These are phyloP conservation scores for Lodderomyces jiufengensis DNA, from an alignment of 1,139 yeast genomes.

Conservation along the genomic window DNA sequence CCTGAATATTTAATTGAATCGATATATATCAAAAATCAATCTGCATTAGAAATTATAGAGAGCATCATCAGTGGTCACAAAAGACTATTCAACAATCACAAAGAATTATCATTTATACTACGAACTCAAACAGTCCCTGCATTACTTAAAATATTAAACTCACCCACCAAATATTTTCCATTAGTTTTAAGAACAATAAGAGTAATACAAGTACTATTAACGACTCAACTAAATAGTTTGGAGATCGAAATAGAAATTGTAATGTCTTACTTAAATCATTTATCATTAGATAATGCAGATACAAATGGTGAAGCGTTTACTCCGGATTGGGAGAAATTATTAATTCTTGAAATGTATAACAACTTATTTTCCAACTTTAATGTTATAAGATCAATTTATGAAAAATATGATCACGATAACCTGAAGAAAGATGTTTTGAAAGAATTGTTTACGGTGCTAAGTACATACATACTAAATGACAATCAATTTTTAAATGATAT, in stretches of 20 bases:
- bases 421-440: slow-evolving; percentile 57
- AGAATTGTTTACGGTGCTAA: slow-evolving; percentile 53
- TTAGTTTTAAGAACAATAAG: slow-evolving; percentile 72
- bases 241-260: slow-evolving; percentile 80
- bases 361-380: slow-evolving; percentile 56
- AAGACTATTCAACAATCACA: slow-evolving; percentile 51
- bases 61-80: slow-evolving; percentile 58
- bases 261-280: slow-evolving; percentile 68
- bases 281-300: slow-evolving; percentile 33
- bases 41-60: slow-evolving; percentile 79
- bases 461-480: slow-evolving; percentile 26
- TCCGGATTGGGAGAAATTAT: slow-evolving; percentile 62
- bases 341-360: slow-evolving; percentile 70
- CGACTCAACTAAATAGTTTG: slow-evolving; percentile 56
- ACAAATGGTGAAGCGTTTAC: slow-evolving; percentile 3
- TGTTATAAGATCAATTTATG: slow-evolving; percentile 50
- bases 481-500: slow-evolving; percentile 34
- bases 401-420: slow-evolving; percentile 58
- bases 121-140: slow-evolving; percentile 72
- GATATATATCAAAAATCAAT: slow-evolving; percentile 58
- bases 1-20: slow-evolving; percentile 46
- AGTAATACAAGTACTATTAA: slow-evolving; percentile 57
- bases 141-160: slow-evolving; percentile 57
- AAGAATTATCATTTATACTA: slow-evolving; percentile 62
- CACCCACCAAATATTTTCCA: slow-evolving; percentile 51